phyloP scores from a whole-genome alignment of 1,284 basidiomycete genomes.

The Naganishia sp. region DNA sequence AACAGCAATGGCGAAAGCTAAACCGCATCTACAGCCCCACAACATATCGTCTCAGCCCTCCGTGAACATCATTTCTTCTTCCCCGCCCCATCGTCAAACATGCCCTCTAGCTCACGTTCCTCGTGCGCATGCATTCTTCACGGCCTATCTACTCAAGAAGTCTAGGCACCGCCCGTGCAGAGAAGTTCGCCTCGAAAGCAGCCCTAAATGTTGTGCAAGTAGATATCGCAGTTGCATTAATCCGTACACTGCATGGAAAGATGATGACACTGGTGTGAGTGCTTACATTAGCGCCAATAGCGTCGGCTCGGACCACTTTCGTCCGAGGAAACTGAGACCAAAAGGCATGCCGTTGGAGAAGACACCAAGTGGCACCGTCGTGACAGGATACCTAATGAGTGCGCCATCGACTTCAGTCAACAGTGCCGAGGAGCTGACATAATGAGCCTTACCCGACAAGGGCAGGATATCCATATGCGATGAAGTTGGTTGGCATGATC shows the following conservation, averaged over 20 bases:
- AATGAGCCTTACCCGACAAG: constrained; percentile 30
- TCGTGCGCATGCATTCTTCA: too few relatives aligned
- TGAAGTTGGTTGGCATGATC: constrained; percentile 32
- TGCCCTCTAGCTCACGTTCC: too few relatives aligned
- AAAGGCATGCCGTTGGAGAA: constrained; percentile 35
- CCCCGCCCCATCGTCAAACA: too few relatives aligned
- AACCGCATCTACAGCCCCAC: too few relatives aligned
- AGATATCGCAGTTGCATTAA: background rate
- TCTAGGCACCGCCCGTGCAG: constrained; percentile 7
- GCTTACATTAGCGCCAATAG: constrained; percentile 15
- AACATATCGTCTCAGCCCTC: too few relatives aligned
- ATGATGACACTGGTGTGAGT: background rate
- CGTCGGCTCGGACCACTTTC: constrained; percentile 22
- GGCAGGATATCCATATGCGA: constrained; percentile 29
- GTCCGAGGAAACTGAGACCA: constrained; percentile 25
- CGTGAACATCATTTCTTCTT: too few relatives aligned
- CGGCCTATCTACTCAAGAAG: background rate
- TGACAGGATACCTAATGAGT: constrained; percentile 27
- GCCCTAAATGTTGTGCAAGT: constrained; percentile 4
- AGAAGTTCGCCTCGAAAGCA: constrained; percentile 27
- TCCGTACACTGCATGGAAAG: background rate
- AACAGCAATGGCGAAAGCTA: too few relatives aligned
- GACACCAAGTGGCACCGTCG: constrained; percentile 37
- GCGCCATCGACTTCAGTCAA: background rate
- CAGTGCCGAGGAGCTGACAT: background rate